Evolutionary conservation across 148 eudicot genomes (phyloP).

Genomic region (Camellia lanceoleosa): DNA sequence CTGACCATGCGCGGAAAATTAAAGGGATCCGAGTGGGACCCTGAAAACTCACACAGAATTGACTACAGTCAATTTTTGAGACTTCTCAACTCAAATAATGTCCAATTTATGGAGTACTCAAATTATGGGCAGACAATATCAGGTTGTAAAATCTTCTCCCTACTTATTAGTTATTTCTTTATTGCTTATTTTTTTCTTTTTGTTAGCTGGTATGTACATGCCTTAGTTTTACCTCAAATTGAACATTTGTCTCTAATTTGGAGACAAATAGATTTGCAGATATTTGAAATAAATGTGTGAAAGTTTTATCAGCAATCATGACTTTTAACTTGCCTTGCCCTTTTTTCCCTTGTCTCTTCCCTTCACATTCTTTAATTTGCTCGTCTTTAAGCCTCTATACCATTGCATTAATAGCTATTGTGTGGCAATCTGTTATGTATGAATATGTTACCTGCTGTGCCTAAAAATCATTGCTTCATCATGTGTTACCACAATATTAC

Average conservation of each 20-base stretch:
- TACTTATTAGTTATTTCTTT: background rate
- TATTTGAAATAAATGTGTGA: background rate
- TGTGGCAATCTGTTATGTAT: background rate
- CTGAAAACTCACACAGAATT: slow-evolving; percentile 67
- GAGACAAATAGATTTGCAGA: too few species aligned
- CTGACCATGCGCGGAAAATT: slow-evolving; percentile 70
- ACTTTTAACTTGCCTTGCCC: background rate
- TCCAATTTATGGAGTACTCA: slow-evolving; percentile 88
- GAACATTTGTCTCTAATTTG: background rate
- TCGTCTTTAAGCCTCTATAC: background rate
- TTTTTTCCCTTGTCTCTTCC: background rate
- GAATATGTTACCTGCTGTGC: background rate
- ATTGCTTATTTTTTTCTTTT: background rate
- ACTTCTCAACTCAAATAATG: slow-evolving; percentile 74
- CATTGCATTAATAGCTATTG: background rate
- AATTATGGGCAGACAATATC: slow-evolving; percentile 82
- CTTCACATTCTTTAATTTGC: background rate
- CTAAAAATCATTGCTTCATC: background rate
- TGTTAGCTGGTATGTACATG: background rate
- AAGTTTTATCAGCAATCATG: background rate
- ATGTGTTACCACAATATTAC: background rate
- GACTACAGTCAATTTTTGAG: slow-evolving; percentile 76
- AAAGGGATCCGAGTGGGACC: slow-evolving; percentile 95
- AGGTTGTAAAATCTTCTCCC: slow-evolving; percentile 40
- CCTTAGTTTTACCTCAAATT: background rate